These are phyloP conservation scores for Phanerodontia chrysosporium DNA, from an alignment of 768 basidiomycete species.

Conservation along the genomic window DNA sequence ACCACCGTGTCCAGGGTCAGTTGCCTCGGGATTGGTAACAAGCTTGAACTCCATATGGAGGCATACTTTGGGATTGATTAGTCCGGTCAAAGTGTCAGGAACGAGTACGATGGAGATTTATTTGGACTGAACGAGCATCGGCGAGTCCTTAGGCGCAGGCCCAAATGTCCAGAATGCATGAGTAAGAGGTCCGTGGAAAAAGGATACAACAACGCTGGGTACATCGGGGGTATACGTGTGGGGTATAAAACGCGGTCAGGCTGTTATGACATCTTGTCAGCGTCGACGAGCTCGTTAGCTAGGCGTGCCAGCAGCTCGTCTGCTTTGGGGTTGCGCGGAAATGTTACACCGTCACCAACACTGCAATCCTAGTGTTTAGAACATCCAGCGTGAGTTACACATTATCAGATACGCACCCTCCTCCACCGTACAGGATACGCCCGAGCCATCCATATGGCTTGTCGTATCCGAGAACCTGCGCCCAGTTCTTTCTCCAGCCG, in stretches of 20 bases:
- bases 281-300: slow-evolving; percentile 55
- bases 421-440: slow-evolving; percentile 57
- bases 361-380: background rate
- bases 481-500: slow-evolving; percentile 69
- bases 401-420: slow-evolving; percentile 43
- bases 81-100: too few species aligned
- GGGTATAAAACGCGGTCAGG: slow-evolving; percentile 1
- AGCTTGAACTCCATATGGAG: too few species aligned
- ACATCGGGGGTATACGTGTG: background rate
- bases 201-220: background rate
- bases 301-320: slow-evolving; percentile 64
- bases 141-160: too few species aligned
- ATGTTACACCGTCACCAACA: slow-evolving; percentile 65
- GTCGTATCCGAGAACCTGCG: slow-evolving; percentile 61
- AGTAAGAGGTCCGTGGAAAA: background rate
- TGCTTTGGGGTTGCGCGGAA: slow-evolving; percentile 64
- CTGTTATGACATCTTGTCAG: slow-evolving; percentile 43
- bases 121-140: too few species aligned
- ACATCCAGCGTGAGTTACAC: background rate
- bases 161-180: too few species aligned
- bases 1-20: too few species aligned
- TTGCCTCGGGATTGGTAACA: too few species aligned
- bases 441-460: slow-evolving; percentile 47
- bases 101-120: too few species aligned
- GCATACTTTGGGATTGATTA: too few species aligned